These are phyloP conservation scores for Protea cynaroides DNA, from an alignment of 164 flowering plant species.

Conservation along the genomic window DNA sequence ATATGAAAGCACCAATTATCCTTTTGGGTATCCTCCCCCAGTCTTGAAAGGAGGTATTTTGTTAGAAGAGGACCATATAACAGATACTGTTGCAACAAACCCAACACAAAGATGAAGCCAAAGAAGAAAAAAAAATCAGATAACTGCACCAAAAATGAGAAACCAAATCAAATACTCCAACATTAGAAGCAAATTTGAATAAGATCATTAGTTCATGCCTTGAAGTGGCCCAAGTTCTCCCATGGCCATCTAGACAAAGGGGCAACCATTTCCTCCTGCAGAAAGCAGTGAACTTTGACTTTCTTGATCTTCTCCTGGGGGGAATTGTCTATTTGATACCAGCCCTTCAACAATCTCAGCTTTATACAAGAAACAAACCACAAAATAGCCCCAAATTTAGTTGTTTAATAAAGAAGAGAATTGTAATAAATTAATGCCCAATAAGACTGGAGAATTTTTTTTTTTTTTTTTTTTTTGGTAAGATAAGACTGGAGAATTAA, in stretches of 20 bases:
- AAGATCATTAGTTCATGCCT: constrained; percentile 33
- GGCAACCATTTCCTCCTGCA: constrained; percentile 31
- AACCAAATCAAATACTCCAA: not conserved
- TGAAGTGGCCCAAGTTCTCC: constrained; percentile 49
- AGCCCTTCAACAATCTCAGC: not conserved
- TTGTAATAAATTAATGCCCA: too few species aligned
- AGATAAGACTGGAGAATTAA: too few species aligned
- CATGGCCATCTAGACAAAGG: constrained; percentile 71
- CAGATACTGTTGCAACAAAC: constrained; percentile 38
- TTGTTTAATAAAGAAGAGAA: too few species aligned
- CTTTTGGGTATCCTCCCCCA: constrained; percentile 18
- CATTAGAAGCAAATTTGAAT: too few species aligned
- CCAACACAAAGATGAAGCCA: not conserved
- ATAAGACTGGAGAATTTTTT: too few species aligned
- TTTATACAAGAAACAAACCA: not conserved
- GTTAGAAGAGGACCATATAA: constrained; percentile 64
- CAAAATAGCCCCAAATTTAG: not conserved
- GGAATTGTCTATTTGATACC: not conserved
- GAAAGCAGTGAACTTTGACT: not conserved
- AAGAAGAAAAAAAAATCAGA: not conserved
- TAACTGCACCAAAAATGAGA: not conserved
- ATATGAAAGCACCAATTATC: constrained; percentile 53
- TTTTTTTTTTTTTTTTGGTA: too few species aligned
- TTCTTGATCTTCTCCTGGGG: not conserved
- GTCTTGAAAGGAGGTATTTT: constrained; percentile 28